phyloP scores from a whole-genome alignment of 2,329 filamentous ascomycete species.

The Aureobasidium mangrovei region DNA sequence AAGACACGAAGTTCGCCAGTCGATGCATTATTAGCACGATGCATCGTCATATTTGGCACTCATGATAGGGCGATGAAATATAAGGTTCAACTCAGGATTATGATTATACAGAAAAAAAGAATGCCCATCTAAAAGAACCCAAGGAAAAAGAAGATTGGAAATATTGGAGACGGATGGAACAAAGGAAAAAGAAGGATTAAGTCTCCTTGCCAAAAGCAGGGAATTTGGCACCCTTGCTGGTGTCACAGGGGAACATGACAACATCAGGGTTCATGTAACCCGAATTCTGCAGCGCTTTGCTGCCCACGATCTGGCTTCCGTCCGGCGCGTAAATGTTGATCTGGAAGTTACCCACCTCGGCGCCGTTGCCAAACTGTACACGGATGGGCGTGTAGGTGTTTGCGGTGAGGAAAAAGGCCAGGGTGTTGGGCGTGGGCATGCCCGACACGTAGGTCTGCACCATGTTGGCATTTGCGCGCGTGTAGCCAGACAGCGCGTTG shows the following conservation, averaged over 20 bases:
- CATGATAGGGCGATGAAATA: too few relatives aligned
- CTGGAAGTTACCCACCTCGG: neutral
- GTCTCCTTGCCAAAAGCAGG: constrained; percentile 13
- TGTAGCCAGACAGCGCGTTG: constrained; percentile 20
- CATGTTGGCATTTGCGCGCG: constrained; percentile 17
- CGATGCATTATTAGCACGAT: too few relatives aligned
- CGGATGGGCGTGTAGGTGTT: constrained; percentile 12
- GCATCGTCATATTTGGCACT: too few relatives aligned
- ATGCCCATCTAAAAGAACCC: neutral
- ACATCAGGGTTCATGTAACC: constrained; percentile 4
- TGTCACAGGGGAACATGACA: constrained; percentile 12
- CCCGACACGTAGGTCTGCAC: neutral
- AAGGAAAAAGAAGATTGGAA: neutral
- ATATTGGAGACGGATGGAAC: neutral
- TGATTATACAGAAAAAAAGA: too few relatives aligned
- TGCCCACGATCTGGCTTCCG: constrained; percentile 5
- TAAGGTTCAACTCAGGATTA: too few relatives aligned
- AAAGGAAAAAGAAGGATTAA: neutral
- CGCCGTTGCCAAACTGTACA: constrained; percentile 9
- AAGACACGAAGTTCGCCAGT: too few relatives aligned
- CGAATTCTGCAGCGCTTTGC: neutral
- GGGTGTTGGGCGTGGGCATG: neutral
- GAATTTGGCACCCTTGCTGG: neutral
- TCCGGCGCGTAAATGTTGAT: constrained; percentile 11
- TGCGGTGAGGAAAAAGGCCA: constrained; percentile 8